Evolutionary conservation across 2,329 filamentous ascomycete genomes (phyloP).

Genomic region (Fonsecaea multimorphosa): DNA sequence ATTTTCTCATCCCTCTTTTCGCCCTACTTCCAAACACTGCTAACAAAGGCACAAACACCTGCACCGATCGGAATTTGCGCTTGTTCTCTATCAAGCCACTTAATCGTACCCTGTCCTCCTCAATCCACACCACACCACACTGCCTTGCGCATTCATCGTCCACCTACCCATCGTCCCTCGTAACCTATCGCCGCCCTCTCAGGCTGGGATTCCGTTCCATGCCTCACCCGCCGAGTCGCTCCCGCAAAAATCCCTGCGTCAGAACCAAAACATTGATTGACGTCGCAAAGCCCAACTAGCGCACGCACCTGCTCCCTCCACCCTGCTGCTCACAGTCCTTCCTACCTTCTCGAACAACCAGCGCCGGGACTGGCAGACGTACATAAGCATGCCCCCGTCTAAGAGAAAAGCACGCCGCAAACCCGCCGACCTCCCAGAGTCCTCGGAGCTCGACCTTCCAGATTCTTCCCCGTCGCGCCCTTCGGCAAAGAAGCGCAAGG

Average conservation of each 20-base stretch:
- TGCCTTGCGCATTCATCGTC: not conserved
- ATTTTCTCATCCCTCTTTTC: slow-evolving; percentile 19
- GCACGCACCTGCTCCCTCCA: slow-evolving; percentile 16
- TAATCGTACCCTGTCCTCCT: not conserved
- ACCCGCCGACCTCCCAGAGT: slow-evolving; percentile 28
- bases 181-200: not conserved
- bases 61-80: not conserved
- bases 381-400: slow-evolving; percentile 34
- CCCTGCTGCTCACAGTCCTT: not conserved
- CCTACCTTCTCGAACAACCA: not conserved
- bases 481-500: slow-evolving; percentile 57
- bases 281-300: slow-evolving; percentile 31
- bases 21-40: slow-evolving; percentile 12
- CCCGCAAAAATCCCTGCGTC: slow-evolving; percentile 33
- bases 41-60: slow-evolving; percentile 4
- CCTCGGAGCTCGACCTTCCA: slow-evolving; percentile 53
- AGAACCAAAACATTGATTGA: slow-evolving; percentile 38
- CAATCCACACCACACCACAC: not conserved
- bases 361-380: not conserved
- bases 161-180: not conserved
- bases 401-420: slow-evolving; percentile 39
- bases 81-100: slow-evolving; percentile 15
- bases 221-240: slow-evolving; percentile 14
- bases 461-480: slow-evolving; percentile 57
- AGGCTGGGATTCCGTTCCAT: slow-evolving; percentile 21